phyloP scores from a whole-genome alignment of 768 basidiomycete genomes.

The Sarcomyxa edulis region DNA sequence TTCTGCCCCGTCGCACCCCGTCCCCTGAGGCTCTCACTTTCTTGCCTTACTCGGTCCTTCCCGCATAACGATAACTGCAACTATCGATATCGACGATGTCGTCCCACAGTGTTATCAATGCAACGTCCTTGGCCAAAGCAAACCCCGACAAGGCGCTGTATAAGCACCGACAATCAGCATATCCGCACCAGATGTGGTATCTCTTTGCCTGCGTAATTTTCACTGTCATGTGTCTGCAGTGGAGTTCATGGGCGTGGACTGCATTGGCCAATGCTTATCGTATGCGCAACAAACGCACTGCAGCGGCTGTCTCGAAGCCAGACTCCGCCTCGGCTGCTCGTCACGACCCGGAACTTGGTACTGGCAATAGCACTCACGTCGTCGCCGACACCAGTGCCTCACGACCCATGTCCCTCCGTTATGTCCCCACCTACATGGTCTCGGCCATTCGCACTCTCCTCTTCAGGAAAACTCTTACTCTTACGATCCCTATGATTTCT shows the following conservation, averaged over 20 bases:
- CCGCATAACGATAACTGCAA: too few species aligned
- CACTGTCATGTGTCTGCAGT: constrained; percentile 2
- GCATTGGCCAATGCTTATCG: not conserved
- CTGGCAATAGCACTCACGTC: too few species aligned
- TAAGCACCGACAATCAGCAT: constrained; percentile 1
- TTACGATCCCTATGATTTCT: too few species aligned
- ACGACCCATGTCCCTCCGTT: not conserved
- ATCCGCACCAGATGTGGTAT: constrained; percentile 5
- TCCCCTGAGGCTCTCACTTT: too few species aligned
- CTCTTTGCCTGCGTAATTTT: constrained; percentile 1
- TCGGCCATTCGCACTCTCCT: constrained; percentile 13
- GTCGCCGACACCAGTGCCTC: too few species aligned
- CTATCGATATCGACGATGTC: too few species aligned
- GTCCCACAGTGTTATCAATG: too few species aligned
- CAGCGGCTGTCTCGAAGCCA: too few species aligned
- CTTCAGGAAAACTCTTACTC: constrained; percentile 17
- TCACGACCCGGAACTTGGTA: not conserved
- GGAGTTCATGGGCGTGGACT: not conserved
- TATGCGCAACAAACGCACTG: too few species aligned
- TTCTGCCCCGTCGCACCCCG: too few species aligned
- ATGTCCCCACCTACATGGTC: constrained; percentile 10
- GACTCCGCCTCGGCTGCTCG: not conserved
- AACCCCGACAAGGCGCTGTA: constrained; percentile 1
- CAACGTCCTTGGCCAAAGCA: not conserved
- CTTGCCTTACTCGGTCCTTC: too few species aligned